phyloP scores from a whole-genome alignment of 2,329 filamentous ascomycete species.

The Fusarium xylarioides region DNA sequence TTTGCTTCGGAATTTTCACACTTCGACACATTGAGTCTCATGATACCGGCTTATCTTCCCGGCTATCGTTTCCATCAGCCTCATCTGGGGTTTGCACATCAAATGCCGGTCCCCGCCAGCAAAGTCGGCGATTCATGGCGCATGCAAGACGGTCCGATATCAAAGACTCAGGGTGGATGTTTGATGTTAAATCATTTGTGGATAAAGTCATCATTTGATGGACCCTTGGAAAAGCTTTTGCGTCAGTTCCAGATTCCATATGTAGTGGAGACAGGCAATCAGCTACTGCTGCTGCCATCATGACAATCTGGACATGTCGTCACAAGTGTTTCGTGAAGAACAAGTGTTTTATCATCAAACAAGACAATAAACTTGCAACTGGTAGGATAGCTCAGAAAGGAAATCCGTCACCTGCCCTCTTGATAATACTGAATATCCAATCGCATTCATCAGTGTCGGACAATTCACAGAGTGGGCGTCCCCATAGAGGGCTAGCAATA shows the following conservation, averaged over 20 bases:
- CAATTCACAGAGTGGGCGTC: not conserved
- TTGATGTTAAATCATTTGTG: slow-evolving; percentile 24
- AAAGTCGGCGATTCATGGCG: slow-evolving; percentile 13
- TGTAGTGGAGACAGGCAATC: not conserved
- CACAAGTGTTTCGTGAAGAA: not conserved
- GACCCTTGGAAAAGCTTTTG: slow-evolving; percentile 16
- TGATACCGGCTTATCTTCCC: not conserved
- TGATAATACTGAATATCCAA: not conserved
- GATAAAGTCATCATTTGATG: slow-evolving; percentile 7
- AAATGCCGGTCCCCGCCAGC: slow-evolving; percentile 13
- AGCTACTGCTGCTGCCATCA: not conserved
- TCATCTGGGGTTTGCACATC: slow-evolving; percentile 11
- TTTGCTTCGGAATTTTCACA: slow-evolving; percentile 5
- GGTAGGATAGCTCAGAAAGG: not conserved
- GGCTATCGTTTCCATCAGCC: not conserved
- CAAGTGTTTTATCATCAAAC: not conserved
- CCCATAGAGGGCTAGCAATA: not conserved
- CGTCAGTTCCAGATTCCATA: slow-evolving; percentile 5
- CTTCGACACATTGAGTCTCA: not conserved
- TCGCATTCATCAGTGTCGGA: not conserved
- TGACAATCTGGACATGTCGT: not conserved
- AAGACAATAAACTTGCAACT: not conserved
- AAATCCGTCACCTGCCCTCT: not conserved
- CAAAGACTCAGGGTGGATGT: slow-evolving; percentile 11
- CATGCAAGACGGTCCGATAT: slow-evolving; percentile 35